Conservation (phyloP, 768 basidiomycete species). For the Phlegmacium glaucopus region DNA sequence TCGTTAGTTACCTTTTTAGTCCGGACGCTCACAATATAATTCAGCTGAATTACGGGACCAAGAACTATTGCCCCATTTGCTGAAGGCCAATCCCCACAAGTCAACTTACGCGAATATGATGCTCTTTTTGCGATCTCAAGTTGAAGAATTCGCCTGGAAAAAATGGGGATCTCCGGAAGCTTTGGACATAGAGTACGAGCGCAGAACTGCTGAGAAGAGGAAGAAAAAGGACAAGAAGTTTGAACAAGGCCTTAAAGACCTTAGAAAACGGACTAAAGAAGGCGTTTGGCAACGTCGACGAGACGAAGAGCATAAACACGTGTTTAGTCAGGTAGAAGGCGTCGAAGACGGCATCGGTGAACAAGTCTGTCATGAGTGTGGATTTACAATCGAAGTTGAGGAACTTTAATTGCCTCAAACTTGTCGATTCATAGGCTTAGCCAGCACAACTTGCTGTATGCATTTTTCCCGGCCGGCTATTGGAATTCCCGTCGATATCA, state of each 20-base stretch:
- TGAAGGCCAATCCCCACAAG: slow-evolving; percentile 93
- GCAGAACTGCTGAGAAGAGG: slow-evolving; percentile 76
- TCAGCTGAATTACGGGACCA: slow-evolving; percentile 92
- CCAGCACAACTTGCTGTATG: no score
- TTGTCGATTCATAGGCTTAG: no score
- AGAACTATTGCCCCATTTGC: slow-evolving; percentile 86
- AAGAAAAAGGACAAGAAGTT: slow-evolving; percentile 94
- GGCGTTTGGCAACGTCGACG: slow-evolving; percentile 86
- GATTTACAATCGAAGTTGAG: slow-evolving; percentile 89
- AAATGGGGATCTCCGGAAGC: slow-evolving; percentile 97
- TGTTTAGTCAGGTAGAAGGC: slow-evolving; percentile 60
- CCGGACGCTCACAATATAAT: not conserved
- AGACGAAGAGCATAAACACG: slow-evolving; percentile 87
- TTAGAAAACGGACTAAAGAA: slow-evolving; percentile 82
- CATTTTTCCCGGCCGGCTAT: no score
- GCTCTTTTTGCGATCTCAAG: slow-evolving; percentile 91
- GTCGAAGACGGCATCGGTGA: slow-evolving; percentile 51
- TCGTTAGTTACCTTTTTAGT: not conserved
- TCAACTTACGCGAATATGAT: slow-evolving; percentile 99
- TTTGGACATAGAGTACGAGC: slow-evolving; percentile 84
- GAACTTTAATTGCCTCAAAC: slow-evolving; percentile 45
- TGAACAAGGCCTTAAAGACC: slow-evolving; percentile 81
- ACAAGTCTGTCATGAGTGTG: slow-evolving; percentile 86
- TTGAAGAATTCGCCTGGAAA: slow-evolving; percentile 95
- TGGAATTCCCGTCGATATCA: no score